Conservation (phyloP, 805 yeast genomes). For the Candida namnaoensis region DNA sequence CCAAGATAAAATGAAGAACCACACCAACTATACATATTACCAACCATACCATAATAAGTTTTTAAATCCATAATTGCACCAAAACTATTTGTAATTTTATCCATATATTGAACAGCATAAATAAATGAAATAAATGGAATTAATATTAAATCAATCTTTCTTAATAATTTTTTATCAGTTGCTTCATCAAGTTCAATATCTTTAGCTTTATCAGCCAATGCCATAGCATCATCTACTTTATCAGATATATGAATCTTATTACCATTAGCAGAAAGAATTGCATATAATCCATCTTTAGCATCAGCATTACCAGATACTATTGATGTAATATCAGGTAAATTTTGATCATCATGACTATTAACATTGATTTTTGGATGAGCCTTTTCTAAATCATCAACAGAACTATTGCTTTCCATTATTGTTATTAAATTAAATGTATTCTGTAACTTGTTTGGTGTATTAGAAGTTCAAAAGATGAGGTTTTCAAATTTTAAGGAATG, state of each 20-base stretch:
- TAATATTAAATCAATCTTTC: conserved; percentile 44
- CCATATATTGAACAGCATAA: conserved; percentile 50
- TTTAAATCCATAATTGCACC: conserved; percentile 46
- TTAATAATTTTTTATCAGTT: conserved; percentile 24
- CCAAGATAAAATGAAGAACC: conserved; percentile 61
- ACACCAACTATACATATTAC: conserved; percentile 40
- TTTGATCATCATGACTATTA: neutral
- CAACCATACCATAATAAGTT: conserved; percentile 35
- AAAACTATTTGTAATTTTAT: conserved; percentile 42
- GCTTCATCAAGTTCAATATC: conserved; percentile 18
- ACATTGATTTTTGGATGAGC: neutral
- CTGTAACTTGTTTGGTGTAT: no score
- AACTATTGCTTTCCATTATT: neutral
- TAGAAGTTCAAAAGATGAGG: no score
- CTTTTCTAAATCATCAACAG: neutral
- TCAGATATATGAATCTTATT: conserved; percentile 19
- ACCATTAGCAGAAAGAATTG: conserved; percentile 18
- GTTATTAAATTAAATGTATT: no score
- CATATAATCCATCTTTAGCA: conserved; percentile 3
- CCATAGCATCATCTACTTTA: conserved; percentile 39
- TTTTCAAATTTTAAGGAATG: no score
- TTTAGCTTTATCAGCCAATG: conserved; percentile 23
- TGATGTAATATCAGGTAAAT: neutral
- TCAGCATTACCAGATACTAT: neutral
- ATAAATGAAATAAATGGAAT: conserved; percentile 41